Base-by-base conservation (phyloP, 192 early-diverging fungal species). In the Linnemannia elongata region DNA sequence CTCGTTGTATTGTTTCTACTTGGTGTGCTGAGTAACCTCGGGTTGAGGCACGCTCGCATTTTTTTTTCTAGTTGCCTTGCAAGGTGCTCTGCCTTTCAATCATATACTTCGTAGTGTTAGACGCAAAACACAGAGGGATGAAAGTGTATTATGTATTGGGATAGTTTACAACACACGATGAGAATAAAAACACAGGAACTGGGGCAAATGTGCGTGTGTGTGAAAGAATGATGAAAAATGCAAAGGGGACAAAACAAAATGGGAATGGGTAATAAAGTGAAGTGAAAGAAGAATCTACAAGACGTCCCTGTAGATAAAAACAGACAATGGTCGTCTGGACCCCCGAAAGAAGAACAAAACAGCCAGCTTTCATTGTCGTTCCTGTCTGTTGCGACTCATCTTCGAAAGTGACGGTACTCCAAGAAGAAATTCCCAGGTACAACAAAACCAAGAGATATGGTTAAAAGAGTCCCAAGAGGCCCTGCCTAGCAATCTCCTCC, bases 401-500 rank as follows among this genome's bases (percentile, higher is more conserved):
- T 18, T 13, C 44, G 13, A 45, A 15, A 45, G 44, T 10, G 9
- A 9, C 1, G 7, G 44, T 45, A 45, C 44, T 8, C 8, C 44
- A 5, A 45, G 12, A 45, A 7, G 1, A 8, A 6, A 8, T 45
- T 7, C 44, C 9, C 44, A 13, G 38, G 38, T 38, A 45, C 44
- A 45, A 45, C 44, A 45, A 45, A 45, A 12, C 44, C 44, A 45
- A 8, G 44, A 45, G 44, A 39, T 6, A 39, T 10, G 7, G 9
- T 33, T 33, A 66, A 6, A 35, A 79, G n/a, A 84, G 12, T 9
- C 45, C 77, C 66, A 84, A 55, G 4, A 84, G 77, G 0, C 44
- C 55, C 36, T 79, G 69, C 18, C 33, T 83, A 6, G 82, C 82
- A 20, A 74, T 36, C 6, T 72, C 63, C 30, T 84, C 77, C 42